These are phyloP conservation scores for Spathaspora sp. DNA, from an alignment of 1,139 yeast genomes.

Conservation along the genomic window DNA sequence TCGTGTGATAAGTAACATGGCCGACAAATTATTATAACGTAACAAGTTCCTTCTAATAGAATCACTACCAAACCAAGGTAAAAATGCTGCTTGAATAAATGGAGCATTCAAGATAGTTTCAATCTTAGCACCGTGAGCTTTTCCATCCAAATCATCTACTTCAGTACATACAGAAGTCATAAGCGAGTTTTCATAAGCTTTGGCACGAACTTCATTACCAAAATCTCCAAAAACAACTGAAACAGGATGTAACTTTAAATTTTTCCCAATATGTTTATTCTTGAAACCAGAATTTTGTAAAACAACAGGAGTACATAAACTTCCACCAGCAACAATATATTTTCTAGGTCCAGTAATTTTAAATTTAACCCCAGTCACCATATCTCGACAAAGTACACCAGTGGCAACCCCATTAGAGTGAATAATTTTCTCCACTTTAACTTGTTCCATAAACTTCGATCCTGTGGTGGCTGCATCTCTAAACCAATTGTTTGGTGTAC, in stretches of 20 bases:
- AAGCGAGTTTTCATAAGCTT: slow-evolving; percentile 45
- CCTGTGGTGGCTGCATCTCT: slow-evolving; percentile 52
- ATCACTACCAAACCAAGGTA: slow-evolving; percentile 47
- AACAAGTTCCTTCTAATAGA: slow-evolving; percentile 34
- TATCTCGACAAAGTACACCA: slow-evolving; percentile 42
- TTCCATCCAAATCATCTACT: slow-evolving; percentile 54
- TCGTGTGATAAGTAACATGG: slow-evolving; percentile 50
- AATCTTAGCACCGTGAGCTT: slow-evolving; percentile 56
- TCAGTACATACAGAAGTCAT: slow-evolving; percentile 53
- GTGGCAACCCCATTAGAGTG: slow-evolving; percentile 45
- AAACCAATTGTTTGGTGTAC: slow-evolving; percentile 54
- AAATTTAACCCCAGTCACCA: slow-evolving; percentile 28
- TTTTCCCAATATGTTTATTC: slow-evolving; percentile 53
- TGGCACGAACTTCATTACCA: slow-evolving; percentile 31
- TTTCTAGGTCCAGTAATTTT: slow-evolving; percentile 48
- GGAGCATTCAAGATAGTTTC: slow-evolving; percentile 55
- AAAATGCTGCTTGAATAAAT: slow-evolving; percentile 32
- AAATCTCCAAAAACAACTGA: slow-evolving; percentile 44
- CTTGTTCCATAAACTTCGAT: slow-evolving; percentile 48
- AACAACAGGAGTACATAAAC: slow-evolving; percentile 52
- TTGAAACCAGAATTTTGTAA: slow-evolving; percentile 53
- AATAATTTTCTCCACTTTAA: slow-evolving; percentile 39
- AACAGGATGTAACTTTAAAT: slow-evolving; percentile 56
- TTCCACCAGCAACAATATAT: slow-evolving; percentile 50
- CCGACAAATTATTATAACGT: slow-evolving; percentile 39